Evolutionary conservation across 2,329 filamentous ascomycete genomes (phyloP).

Genomic region (Nectriaceae sp.): DNA sequence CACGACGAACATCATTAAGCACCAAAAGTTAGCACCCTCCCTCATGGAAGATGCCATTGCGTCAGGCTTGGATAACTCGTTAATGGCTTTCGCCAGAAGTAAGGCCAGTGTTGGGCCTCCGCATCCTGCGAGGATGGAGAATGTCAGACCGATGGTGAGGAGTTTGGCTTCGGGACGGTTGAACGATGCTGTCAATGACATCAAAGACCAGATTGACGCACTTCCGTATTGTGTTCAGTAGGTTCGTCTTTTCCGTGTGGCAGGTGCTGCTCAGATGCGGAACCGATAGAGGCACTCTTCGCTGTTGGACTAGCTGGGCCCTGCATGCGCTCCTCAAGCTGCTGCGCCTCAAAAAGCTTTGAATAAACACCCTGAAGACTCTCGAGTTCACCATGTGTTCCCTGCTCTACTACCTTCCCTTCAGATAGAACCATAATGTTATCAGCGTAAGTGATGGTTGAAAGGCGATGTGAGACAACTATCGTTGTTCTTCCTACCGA

Average conservation of each 20-base stretch:
- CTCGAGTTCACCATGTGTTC: slow-evolving; percentile 56
- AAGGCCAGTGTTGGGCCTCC: slow-evolving; percentile 32
- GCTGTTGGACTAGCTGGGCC: background rate
- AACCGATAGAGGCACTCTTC: background rate
- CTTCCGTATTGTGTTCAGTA: background rate
- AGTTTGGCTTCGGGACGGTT: slow-evolving; percentile 3
- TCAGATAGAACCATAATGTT: slow-evolving; percentile 59
- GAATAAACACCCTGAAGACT: slow-evolving; percentile 4
- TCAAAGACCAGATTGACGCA: slow-evolving; percentile 3
- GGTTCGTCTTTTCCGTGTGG: background rate
- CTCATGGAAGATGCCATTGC: background rate
- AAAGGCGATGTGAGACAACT: slow-evolving; percentile 59
- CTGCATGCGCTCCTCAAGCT: background rate
- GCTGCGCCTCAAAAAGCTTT: slow-evolving; percentile 10
- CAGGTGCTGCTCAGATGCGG: background rate
- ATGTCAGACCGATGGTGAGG: slow-evolving; percentile 3
- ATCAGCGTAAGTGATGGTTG: slow-evolving; percentile 61
- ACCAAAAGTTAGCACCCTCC: slow-evolving; percentile 46
- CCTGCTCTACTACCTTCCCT: slow-evolving; percentile 57
- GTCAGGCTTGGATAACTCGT: slow-evolving; percentile 14
- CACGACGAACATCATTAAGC: slow-evolving; percentile 44
- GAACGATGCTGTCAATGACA: slow-evolving; percentile 6
- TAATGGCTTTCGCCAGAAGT: slow-evolving; percentile 27
- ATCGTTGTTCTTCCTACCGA: slow-evolving; percentile 59
- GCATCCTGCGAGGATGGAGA: slow-evolving; percentile 19